A percentile compares a stretch with the other conserved stretches of the same genome.
Evolutionary conservation across 139 green algal species (phyloP).

Genomic region (Picochlorum sp.): DNA sequence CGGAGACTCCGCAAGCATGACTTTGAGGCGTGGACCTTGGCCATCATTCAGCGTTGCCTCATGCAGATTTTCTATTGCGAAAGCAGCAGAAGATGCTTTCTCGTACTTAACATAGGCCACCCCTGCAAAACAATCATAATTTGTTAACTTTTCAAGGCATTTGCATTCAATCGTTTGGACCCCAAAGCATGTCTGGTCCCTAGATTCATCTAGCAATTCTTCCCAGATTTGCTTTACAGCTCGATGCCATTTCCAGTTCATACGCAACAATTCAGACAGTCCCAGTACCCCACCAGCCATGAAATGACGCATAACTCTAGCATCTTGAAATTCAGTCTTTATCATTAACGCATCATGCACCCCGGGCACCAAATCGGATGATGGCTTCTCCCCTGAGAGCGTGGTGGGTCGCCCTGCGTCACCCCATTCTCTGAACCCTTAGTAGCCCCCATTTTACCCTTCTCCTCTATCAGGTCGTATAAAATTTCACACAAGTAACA

Average conservation of each 20-base stretch:
- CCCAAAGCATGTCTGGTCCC: no score
- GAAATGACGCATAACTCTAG: no score
- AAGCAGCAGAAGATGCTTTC: slow-evolving; percentile 57
- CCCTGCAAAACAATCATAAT: slow-evolving; percentile 16
- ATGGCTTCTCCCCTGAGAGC: no score
- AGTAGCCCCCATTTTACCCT: no score
- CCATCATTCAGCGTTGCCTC: slow-evolving; percentile 76
- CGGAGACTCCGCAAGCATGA: slow-evolving; percentile 75
- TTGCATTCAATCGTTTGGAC: no score
- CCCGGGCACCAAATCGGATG: no score
- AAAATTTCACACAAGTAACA: no score
- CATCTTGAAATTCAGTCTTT: no score
- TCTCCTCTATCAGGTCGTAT: no score
- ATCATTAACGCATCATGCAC: no score
- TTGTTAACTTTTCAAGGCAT: not conserved
- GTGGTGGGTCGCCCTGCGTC: no score
- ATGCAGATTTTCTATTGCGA: slow-evolving; percentile 76
- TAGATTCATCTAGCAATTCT: not conserved
- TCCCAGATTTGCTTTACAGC: not conserved
- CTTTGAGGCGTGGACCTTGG: slow-evolving; percentile 71
- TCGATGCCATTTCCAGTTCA: not conserved
- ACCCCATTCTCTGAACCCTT: no score
- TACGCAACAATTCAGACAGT: not conserved
- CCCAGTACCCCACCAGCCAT: not conserved
- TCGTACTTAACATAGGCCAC: slow-evolving; percentile 87